Base-by-base conservation (phyloP, 208 protist species). In the Trypanosoma theileri region DNA sequence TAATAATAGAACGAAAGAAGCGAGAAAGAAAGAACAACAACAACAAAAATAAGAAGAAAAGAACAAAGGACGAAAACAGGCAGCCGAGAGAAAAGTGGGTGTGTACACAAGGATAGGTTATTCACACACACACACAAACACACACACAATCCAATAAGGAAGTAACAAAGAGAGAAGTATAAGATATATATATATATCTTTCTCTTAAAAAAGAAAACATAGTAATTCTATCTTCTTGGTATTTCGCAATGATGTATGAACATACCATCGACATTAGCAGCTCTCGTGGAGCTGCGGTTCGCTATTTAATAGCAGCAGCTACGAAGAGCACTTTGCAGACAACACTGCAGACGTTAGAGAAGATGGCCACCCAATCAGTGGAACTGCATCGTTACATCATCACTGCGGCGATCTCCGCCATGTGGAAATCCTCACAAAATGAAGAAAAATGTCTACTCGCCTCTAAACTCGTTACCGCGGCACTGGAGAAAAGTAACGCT, bases 251-350 rank as follows among this genome's bases (percentile, higher is more conserved):
- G 86, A 63, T 89, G 79, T 81, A 89, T 71, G 84, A 95, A 63
- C 83, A 85, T 66, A 82, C 88, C 7, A 82, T 84, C 54, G 90
- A 96, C 55, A 79, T 93, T 28, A 83, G 75, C 54, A 80, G 69
- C 64, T 74, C 88, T 35, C 85, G 86, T 51, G 82, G 83, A 13
- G 81, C 88, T 54, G 71, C 81, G n/a, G 80, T 94, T 35, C 84
- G 88, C 51, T 92, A 91, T 75, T 71, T 92, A 26, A 62, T 93
- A 16, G 50, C 81, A 6, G 80, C 87, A 12, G 87, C 87, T 16
- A 85, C 84, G 26, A 88, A 89, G 76, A 86, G 78, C 69, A 91
- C 81, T 0, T 53, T 90, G 45, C 87, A 93, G 79, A 85, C 84
- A 16, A 92, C 87, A 8, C 54, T 90, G 19, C 71, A 80, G 57